Evolutionary conservation across 805 yeast species (phyloP).

Genomic region (Yarrowia divulgata): DNA sequence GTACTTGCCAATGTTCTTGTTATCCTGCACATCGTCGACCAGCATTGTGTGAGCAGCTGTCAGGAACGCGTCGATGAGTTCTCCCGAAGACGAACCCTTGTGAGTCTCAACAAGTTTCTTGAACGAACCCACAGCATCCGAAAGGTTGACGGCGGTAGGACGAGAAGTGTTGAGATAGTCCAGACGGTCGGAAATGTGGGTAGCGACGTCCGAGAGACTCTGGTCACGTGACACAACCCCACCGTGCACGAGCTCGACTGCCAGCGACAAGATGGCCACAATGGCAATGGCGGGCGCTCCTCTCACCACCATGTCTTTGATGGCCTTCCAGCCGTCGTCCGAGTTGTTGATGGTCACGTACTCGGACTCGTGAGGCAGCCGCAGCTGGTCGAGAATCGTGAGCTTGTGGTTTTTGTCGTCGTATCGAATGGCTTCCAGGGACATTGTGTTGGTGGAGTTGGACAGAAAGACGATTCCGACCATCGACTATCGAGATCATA

Average conservation of each 20-base stretch:
- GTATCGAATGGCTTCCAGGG: slow-evolving; percentile 34
- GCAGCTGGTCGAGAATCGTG: slow-evolving; percentile 77
- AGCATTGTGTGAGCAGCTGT: slow-evolving; percentile 59
- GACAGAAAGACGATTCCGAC: too few relatives aligned
- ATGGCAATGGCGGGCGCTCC: slow-evolving; percentile 99
- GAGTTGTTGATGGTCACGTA: slow-evolving; percentile 69
- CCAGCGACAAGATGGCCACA: slow-evolving; percentile 85
- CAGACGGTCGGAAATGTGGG: slow-evolving; percentile 57
- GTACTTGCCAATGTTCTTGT: slow-evolving; percentile 76
- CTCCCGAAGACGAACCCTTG: slow-evolving; percentile 11
- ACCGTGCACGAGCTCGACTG: slow-evolving; percentile 64
- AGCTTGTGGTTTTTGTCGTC: slow-evolving; percentile 49
- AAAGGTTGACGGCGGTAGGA: slow-evolving; percentile 94
- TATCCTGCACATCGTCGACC: slow-evolving; percentile 80
- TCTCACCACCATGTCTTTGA: slow-evolving; percentile 89
- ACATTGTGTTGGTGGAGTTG: slow-evolving; percentile 2
- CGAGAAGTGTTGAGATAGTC: slow-evolving; percentile 76
- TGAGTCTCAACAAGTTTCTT: slow-evolving; percentile 48
- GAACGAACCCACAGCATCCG: slow-evolving; percentile 72
- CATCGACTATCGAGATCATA: not conserved
- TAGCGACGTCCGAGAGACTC: slow-evolving; percentile 40
- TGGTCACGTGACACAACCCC: slow-evolving; percentile 42
- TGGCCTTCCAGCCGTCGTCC: slow-evolving; percentile 82
- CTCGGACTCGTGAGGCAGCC: slow-evolving; percentile 78
- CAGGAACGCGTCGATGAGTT: slow-evolving; percentile 45